Percentiles rank a stretch among this genome's conserved stretches.
Evolutionary conservation across 768 basidiomycete genomes (phyloP).

Genomic region (Pulveroboletus sp.): DNA sequence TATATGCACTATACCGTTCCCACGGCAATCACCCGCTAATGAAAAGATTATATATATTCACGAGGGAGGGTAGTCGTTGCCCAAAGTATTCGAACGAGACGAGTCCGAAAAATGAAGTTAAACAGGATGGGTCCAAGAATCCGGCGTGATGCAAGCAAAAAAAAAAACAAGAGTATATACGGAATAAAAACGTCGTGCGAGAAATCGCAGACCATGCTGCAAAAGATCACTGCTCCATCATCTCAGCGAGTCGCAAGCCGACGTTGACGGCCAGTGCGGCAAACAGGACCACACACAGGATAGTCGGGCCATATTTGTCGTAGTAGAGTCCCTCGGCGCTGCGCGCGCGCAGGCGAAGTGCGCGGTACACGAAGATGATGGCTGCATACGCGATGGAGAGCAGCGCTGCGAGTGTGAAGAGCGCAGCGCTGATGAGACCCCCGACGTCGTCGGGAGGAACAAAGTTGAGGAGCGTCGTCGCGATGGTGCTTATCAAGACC

Average conservation of each 20-base stretch:
- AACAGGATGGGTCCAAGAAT: not conserved
- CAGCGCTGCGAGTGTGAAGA: conserved; percentile 90
- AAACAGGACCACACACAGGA: conserved; percentile 66
- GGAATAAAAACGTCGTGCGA: not conserved
- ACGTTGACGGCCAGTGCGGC: conserved; percentile 73
- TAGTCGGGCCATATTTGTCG: conserved; percentile 82
- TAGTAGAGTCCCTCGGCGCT: conserved; percentile 82
- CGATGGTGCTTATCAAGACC: conserved; percentile 84
- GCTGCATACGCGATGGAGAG: conserved; percentile 85
- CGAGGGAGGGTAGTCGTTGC: too few species aligned
- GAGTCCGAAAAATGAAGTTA: not conserved
- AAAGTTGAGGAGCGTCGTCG: conserved; percentile 88
- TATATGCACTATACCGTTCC: conserved; percentile 24
- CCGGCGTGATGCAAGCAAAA: not conserved
- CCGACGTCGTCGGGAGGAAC: conserved; percentile 62
- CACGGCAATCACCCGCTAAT: conserved; percentile 22
- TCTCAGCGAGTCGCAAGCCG: conserved; percentile 59
- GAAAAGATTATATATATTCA: conserved; percentile 16
- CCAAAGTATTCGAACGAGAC: not conserved
- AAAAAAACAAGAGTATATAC: not conserved
- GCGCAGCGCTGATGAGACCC: conserved; percentile 80
- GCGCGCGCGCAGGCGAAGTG: conserved; percentile 61
- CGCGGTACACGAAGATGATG: conserved; percentile 74
- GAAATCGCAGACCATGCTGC: not conserved
- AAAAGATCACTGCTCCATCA: conserved; percentile 27